Evolutionary conservation across 225 moss, liverwort and hornwort species (phyloP).

Genomic region (Ulota crispa): DNA sequence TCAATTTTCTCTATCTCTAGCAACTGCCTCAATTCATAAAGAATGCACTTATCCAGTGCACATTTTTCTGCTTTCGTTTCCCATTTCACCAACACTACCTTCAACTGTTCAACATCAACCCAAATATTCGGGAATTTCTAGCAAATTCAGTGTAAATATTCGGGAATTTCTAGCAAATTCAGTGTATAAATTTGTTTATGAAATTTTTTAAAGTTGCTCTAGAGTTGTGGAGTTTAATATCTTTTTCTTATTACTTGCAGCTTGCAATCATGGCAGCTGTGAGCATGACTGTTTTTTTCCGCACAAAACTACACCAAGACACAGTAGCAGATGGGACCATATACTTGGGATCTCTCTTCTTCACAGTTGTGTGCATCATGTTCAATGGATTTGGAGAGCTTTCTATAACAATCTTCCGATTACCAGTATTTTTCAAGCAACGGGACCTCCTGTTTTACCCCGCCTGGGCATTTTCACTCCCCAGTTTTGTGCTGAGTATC

Average conservation of each 20-base stretch:
- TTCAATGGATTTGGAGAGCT: constrained; percentile 83
- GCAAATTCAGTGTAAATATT: too few species aligned
- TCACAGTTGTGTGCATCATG: constrained; percentile 77
- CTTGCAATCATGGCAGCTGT: constrained; percentile 63
- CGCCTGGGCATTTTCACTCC: constrained; percentile 78
- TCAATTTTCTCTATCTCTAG: too few species aligned
- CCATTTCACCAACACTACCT: too few species aligned
- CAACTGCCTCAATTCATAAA: too few species aligned
- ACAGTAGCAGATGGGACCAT: constrained; percentile 54
- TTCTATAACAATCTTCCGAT: constrained; percentile 69
- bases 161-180: background rate
- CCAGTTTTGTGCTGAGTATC: constrained; percentile 68
- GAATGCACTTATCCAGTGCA: too few species aligned
- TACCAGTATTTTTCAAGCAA: constrained; percentile 86
- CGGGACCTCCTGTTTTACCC: constrained; percentile 77
- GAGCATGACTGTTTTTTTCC: constrained; percentile 72
- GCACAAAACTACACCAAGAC: constrained; percentile 47
- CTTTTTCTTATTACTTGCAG: constrained; percentile 28
- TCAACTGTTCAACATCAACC: too few species aligned
- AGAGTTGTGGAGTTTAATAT: background rate
- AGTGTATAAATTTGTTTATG: background rate
- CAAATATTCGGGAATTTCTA: too few species aligned
- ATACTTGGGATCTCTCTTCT: constrained; percentile 75
- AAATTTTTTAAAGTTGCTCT: background rate
- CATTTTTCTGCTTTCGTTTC: too few species aligned